Evolutionary conservation across 495 filamentous ascomycete species (phyloP).

Genomic region (Bombardia bombarda): DNA sequence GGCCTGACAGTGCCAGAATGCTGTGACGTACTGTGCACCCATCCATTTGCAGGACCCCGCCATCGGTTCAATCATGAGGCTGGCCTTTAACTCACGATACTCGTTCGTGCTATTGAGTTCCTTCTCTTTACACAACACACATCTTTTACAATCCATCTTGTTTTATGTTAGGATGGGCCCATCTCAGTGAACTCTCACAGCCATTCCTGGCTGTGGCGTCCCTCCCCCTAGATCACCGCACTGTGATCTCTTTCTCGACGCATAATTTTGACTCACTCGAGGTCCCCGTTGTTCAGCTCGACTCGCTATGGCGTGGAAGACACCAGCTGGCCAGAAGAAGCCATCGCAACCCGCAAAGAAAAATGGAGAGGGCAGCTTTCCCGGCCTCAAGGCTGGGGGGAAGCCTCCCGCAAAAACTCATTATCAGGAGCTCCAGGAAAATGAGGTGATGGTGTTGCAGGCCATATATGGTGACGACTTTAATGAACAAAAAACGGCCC

Average conservation of each 20-base stretch:
- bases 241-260: not conserved
- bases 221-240: not conserved
- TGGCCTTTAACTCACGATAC: no score
- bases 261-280: not conserved
- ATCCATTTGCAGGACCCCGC: no score
- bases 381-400: constrained; percentile 33
- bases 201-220: constrained; percentile 22
- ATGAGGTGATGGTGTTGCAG: constrained; percentile 78
- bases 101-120: no score
- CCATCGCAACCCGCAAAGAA: no score
- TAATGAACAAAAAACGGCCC: constrained; percentile 58
- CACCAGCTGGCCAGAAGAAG: constrained; percentile 30
- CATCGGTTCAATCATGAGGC: no score
- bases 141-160: no score
- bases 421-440: constrained; percentile 75
- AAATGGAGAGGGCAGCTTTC: constrained; percentile 27
- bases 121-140: no score
- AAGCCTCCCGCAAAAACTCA: constrained; percentile 41
- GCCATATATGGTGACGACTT: constrained; percentile 95
- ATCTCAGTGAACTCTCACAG: constrained; percentile 22
- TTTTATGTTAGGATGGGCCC: constrained; percentile 14
- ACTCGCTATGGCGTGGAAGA: constrained; percentile 38
- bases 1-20: no score
- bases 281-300: not conserved
- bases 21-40: no score